Evolutionary conservation across 1,284 basidiomycete species (phyloP).

Genomic region (Heterobasidion parviporum): DNA sequence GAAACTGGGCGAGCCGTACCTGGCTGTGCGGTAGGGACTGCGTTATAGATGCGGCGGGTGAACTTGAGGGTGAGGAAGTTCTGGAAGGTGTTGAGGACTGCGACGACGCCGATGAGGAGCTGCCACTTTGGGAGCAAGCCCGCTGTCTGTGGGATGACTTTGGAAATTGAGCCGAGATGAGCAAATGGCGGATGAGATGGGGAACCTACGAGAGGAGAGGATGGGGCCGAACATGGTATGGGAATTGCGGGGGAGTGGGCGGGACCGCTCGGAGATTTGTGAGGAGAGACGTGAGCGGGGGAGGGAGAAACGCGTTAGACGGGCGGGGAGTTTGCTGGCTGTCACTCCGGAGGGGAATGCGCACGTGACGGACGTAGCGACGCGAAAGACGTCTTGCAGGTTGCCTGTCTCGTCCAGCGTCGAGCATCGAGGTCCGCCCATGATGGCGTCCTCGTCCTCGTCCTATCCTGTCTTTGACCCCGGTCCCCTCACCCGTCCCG

Average conservation of each 20-base stretch:
- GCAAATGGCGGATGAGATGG: background rate
- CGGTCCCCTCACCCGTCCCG: conserved; percentile 5
- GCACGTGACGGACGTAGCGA: too few relatives aligned
- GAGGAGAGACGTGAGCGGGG: too few relatives aligned
- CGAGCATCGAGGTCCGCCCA: conserved; percentile 7
- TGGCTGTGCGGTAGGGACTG: conserved; percentile 28
- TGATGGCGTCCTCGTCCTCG: conserved; percentile 16
- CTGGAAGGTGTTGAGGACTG: conserved; percentile 80
- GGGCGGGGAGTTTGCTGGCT: background rate
- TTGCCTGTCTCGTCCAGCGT: conserved; percentile 7
- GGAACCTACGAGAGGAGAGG: background rate
- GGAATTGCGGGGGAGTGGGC: background rate
- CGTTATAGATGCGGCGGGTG: conserved; percentile 71
- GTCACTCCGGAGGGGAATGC: background rate
- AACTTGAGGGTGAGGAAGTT: conserved; percentile 74
- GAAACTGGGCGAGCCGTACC: conserved; percentile 9
- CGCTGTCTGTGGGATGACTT: conserved; percentile 50
- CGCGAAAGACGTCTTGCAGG: background rate
- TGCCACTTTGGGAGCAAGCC: conserved; percentile 86
- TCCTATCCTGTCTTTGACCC: conserved; percentile 12
- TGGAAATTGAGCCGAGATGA: background rate
- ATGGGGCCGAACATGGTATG: background rate
- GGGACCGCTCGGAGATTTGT: too few relatives aligned
- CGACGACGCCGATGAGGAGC: conserved; percentile 66
- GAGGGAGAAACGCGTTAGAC: too few relatives aligned